These are phyloP conservation scores for Pythium pyrilobum DNA, from an alignment of 352 stramenopile species.

Conservation along the genomic window DNA sequence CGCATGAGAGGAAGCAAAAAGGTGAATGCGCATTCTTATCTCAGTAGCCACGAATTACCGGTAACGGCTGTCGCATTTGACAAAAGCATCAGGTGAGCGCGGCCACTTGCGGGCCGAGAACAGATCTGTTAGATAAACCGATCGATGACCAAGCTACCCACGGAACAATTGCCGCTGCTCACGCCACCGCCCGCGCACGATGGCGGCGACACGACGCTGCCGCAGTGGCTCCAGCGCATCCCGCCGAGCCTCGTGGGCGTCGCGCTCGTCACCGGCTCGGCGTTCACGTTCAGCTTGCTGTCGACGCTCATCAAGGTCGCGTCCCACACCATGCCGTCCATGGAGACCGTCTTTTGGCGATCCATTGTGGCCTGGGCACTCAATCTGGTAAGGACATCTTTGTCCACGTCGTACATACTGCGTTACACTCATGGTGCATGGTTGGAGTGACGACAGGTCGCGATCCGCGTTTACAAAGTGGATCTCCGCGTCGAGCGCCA, in stretches of 20 bases:
- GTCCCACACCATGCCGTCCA: slow-evolving; percentile 33
- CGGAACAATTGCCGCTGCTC: neutral
- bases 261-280: slow-evolving; percentile 41
- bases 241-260: slow-evolving; percentile 20
- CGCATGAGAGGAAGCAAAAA: neutral
- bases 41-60: too few relatives aligned
- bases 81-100: too few relatives aligned
- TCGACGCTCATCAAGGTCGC: slow-evolving; percentile 50
- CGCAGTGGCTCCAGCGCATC: neutral
- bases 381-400: too few relatives aligned
- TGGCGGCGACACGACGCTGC: neutral
- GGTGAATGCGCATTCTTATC: neutral
- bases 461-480: slow-evolving; percentile 23
- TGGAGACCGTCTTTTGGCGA: slow-evolving; percentile 65
- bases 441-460: slow-evolving; percentile 29
- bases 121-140: too few relatives aligned
- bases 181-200: neutral
- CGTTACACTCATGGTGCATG: neutral
- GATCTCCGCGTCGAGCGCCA: slow-evolving; percentile 30
- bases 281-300: slow-evolving; percentile 52
- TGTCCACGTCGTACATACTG: too few relatives aligned
- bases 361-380: slow-evolving; percentile 44
- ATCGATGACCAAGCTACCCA: neutral
- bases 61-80: too few relatives aligned
- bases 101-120: neutral